Evolutionary conservation across 1,139 yeast genomes (phyloP), one percentile per base, ranked within the genome.

Genomic region (Sugiyamaella castrensis): DNA sequence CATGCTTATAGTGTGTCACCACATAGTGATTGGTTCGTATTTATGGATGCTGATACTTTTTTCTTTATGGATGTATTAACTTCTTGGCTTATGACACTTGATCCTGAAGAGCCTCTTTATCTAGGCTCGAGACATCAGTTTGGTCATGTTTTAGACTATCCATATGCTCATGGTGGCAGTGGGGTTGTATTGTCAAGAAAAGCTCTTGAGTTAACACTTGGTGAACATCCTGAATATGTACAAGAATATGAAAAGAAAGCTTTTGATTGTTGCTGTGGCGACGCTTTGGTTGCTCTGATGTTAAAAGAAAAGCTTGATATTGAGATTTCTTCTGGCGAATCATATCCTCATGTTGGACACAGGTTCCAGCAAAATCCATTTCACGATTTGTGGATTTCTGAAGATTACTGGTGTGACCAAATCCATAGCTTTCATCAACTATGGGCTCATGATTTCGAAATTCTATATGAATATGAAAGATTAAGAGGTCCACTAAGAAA

Each of bases 91-190:
- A 36, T 38, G 34, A 28, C 52, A 37, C 32, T 61, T 29, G 59
- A 67, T 46, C 59, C 62, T 34, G 51, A 50, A 13, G 48, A 59
- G 46, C 60, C 65, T 15, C 51, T 57, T 26, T 68, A 67, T 54
- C 45, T 67, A 47, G 71, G 71, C n/a, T 61, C 68, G 1, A 53
- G 57, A 6, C 65, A 61, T 16, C 51, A 53, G 36, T 43, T 50
- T 16, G 56, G 51, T 9, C 50, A 47, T 10, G 31, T 52, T 27
- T 3, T 19, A 19, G 24, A 5, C 5, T 48, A 47, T 39, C 53
- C 56, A 13, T 70, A 69, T 55, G 73, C 71, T 2, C 71, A 69
- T 47, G 73, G 73, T 3, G 73, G 73, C 6, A 60, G 70, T 6
- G 72, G 69, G 1, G 68, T 68, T 1, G 66, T 69, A 4, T 50